Evolutionary conservation across 75 land plant genomes (phyloP).

Genomic region (Sequoia sempervirens): DNA sequence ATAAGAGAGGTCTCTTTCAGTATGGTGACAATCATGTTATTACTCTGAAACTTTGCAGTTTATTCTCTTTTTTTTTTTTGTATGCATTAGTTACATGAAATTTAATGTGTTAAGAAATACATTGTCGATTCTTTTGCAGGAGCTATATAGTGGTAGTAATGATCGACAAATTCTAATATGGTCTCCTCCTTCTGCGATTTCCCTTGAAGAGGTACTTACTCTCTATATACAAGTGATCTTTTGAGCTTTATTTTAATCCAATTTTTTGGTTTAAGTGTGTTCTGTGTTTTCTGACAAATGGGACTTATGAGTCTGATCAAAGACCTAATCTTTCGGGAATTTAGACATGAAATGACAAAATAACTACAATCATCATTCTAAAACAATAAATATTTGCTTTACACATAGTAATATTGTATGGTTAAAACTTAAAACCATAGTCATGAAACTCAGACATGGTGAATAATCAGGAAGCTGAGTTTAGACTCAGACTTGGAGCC

Average conservation of each 20-base stretch:
- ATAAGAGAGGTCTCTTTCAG: neutral
- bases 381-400: neutral
- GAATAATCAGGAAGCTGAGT: neutral
- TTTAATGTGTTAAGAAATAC: neutral
- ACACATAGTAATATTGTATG: neutral
- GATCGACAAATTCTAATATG: conserved; percentile 90
- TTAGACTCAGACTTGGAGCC: neutral
- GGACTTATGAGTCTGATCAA: too few species aligned
- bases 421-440: neutral
- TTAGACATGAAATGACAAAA: neutral
- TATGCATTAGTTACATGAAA: neutral
- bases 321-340: neutral
- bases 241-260: too few species aligned
- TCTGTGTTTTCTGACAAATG: too few species aligned
- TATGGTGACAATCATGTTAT: neutral
- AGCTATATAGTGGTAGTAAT: conserved; percentile 88
- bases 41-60: neutral
- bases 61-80: neutral
- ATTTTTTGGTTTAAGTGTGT: too few species aligned
- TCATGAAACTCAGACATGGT: neutral
- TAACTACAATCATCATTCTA: neutral
- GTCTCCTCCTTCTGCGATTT: conserved; percentile 50
- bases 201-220: conserved; percentile 42
- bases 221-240: neutral
- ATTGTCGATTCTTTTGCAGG: conserved; percentile 37